Percentiles rank a stretch among this genome's conserved stretches.
Evolutionary conservation across 352 stramenopile species (phyloP).

Genomic region (Phytopythium mirpurense): DNA sequence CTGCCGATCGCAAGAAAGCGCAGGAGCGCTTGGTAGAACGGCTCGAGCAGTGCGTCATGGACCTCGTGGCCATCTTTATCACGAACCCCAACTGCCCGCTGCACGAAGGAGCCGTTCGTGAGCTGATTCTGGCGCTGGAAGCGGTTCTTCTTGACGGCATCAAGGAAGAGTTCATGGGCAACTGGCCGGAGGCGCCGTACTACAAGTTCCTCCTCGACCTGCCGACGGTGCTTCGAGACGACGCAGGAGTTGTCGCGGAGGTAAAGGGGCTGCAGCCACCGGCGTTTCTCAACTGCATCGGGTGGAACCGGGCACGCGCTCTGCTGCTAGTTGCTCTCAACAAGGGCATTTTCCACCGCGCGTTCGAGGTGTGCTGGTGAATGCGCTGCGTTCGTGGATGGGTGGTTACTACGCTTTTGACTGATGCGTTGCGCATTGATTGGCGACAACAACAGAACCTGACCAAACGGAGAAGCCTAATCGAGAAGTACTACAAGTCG

Average conservation of each 20-base stretch:
- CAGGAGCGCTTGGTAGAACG: slow-evolving; percentile 11
- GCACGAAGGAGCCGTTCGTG: slow-evolving; percentile 60
- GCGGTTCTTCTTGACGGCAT: slow-evolving; percentile 58
- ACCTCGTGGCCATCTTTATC: slow-evolving; percentile 74
- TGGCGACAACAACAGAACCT: slow-evolving; percentile 35
- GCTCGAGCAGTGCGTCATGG: slow-evolving; percentile 38
- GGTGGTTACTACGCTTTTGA: too few relatives aligned
- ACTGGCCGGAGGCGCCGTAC: slow-evolving; percentile 70
- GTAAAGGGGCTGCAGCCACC: slow-evolving; percentile 28
- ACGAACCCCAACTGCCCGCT: slow-evolving; percentile 57
- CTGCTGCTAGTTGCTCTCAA: slow-evolving; percentile 70
- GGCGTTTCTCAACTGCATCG: slow-evolving; percentile 40
- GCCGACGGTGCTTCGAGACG: slow-evolving; percentile 52
- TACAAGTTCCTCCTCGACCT: slow-evolving; percentile 68
- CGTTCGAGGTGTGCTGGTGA: slow-evolving; percentile 41
- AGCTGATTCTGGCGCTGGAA: slow-evolving; percentile 62
- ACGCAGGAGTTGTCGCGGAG: slow-evolving; percentile 54
- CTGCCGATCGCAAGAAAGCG: background rate
- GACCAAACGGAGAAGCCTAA: slow-evolving; percentile 47
- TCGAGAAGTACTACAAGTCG: slow-evolving; percentile 62
- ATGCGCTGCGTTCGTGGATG: background rate
- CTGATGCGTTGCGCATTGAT: background rate
- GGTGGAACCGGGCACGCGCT: slow-evolving; percentile 60
- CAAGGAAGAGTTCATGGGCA: slow-evolving; percentile 40
- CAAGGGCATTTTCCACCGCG: slow-evolving; percentile 66